Evolutionary conservation across 805 yeast genomes (phyloP).

Genomic region (Metschnikowia proteae): DNA sequence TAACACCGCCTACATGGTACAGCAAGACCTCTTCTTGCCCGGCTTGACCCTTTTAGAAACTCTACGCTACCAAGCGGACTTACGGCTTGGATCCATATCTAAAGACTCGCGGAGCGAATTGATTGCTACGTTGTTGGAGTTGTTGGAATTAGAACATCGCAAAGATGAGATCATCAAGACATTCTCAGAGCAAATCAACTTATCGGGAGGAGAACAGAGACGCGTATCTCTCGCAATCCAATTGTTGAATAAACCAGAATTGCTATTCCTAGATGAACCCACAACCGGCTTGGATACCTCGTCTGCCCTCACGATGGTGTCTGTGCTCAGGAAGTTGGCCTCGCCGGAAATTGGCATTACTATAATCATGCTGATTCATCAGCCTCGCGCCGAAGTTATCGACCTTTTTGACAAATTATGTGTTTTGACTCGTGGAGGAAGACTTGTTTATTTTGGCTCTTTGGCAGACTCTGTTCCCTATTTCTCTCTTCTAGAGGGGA

Average conservation of each 20-base stretch:
- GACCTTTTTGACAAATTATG: conserved; percentile 64
- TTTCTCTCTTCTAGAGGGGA: conserved; percentile 32
- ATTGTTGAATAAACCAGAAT: conserved; percentile 68
- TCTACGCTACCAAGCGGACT: conserved; percentile 63
- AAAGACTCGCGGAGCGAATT: conserved; percentile 43
- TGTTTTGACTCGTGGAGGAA: conserved; percentile 59
- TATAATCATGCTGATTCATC: conserved; percentile 73
- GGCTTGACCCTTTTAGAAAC: conserved; percentile 72
- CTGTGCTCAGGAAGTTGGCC: conserved; percentile 50
- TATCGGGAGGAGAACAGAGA: conserved; percentile 85
- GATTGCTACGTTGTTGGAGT: conserved; percentile 57
- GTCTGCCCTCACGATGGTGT: conserved; percentile 62
- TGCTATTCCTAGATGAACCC: conserved; percentile 80
- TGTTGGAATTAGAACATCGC: conserved; percentile 64
- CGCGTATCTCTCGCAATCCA: conserved; percentile 77
- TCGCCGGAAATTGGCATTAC: conserved; percentile 58
- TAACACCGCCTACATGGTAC: conserved; percentile 62
- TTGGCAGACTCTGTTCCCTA: conserved; percentile 42
- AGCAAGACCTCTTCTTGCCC: conserved; percentile 69
- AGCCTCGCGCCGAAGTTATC: conserved; percentile 76
- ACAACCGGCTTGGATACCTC: conserved; percentile 84
- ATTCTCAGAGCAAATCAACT: conserved; percentile 48
- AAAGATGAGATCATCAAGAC: conserved; percentile 54
- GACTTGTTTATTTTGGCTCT: conserved; percentile 44
- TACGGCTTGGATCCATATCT: conserved; percentile 52